A percentile compares a stretch with the other conserved stretches of the same genome.
phyloP scores from a whole-genome alignment of 2,329 filamentous ascomycete genomes.

The Parascedosporium putredinis region DNA sequence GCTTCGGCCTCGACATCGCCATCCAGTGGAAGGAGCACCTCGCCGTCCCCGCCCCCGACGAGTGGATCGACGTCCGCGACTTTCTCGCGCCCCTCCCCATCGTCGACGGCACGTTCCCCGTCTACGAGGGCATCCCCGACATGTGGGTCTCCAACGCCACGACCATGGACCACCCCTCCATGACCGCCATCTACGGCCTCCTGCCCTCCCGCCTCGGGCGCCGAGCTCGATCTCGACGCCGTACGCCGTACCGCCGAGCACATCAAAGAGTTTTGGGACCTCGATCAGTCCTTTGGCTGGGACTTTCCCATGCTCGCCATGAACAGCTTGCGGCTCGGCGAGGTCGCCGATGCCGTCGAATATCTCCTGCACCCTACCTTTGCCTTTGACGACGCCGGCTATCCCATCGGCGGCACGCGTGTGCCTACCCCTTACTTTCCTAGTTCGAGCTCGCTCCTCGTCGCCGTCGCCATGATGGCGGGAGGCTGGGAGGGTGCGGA shows the following conservation, averaged over 20 bases:
- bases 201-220: constrained; percentile 27
- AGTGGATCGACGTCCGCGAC: constrained; percentile 37
- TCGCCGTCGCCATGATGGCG: constrained; percentile 46
- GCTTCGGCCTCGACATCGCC: constrained; percentile 46
- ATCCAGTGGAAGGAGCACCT: constrained; percentile 40
- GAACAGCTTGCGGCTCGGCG: constrained; percentile 30
- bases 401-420: constrained; percentile 38
- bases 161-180: constrained; percentile 30
- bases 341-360: constrained; percentile 25
- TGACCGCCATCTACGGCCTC: constrained; percentile 31
- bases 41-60: constrained; percentile 26
- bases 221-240: constrained; percentile 22
- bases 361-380: constrained; percentile 40
- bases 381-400: constrained; percentile 45
- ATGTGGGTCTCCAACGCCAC: constrained; percentile 31
- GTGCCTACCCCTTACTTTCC: constrained; percentile 51
- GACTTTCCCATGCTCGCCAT: constrained; percentile 35
- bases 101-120: constrained; percentile 37
- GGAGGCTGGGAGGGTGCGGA: constrained; percentile 42
- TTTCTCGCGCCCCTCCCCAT: constrained; percentile 43
- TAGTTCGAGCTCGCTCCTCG: constrained; percentile 34
- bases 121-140: constrained; percentile 38
- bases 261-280: constrained; percentile 27
- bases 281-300: constrained; percentile 31
- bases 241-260: constrained; percentile 26